Conservation (phyloP, 352 stramenopile species). For the Phytophthora cryptogea region DNA sequence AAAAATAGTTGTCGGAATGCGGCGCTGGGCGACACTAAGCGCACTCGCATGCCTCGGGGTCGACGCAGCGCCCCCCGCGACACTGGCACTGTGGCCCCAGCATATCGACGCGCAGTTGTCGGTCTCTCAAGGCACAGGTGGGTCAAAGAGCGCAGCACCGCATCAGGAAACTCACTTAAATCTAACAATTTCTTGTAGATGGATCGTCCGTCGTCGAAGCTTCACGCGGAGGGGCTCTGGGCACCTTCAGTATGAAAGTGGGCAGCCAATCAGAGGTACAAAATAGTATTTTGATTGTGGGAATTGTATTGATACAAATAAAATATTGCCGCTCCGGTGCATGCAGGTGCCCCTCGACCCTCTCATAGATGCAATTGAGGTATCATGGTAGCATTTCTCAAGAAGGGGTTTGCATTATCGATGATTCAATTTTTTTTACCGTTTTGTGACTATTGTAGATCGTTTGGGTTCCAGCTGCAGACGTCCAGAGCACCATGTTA, state of each 20-base stretch:
- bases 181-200: constrained; percentile 21
- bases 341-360: constrained; percentile 35
- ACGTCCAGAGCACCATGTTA: constrained; percentile 42
- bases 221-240: constrained; percentile 28
- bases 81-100: constrained; percentile 39
- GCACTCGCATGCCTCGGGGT: constrained; percentile 4
- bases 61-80: constrained; percentile 11
- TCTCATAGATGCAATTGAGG: constrained; percentile 45
- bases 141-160: neutral
- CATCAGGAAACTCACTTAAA: neutral
- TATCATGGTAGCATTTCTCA: constrained; percentile 4
- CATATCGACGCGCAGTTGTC: constrained; percentile 26
- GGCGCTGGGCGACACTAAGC: constrained; percentile 13
- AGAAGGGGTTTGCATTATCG: neutral
- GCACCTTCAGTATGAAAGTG: constrained; percentile 30
- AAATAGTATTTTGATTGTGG: neutral
- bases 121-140: constrained; percentile 28
- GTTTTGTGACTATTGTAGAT: constrained; percentile 31
- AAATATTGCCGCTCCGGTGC: constrained; percentile 1
- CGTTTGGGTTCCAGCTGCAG: constrained; percentile 30
- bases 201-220: constrained; percentile 24
- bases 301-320: constrained; percentile 2
- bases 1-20: constrained; percentile 8
- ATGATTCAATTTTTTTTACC: neutral
- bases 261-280: constrained; percentile 21